Base-by-base conservation (phyloP, 148 eudicot genomes). In the Beta vulgaris region DNA sequence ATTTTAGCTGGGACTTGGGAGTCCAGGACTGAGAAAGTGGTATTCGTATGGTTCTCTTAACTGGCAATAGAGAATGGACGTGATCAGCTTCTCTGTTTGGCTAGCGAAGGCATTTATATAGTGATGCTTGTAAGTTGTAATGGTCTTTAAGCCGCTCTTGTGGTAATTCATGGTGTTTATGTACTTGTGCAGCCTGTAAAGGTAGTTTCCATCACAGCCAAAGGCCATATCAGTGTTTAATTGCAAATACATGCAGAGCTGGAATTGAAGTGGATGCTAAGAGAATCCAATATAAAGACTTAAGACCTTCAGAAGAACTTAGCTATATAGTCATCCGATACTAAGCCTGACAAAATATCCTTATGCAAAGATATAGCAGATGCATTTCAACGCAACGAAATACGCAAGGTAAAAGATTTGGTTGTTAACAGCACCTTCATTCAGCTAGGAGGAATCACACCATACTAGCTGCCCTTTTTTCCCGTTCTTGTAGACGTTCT, bases 361-460 rank as follows among this genome's bases (percentile, higher is more conserved):
- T 46, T 69, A 18, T 69, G 72, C 58, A 69, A 46, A 36, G 58
- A 21, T 29, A n/a, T 29, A 44, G 46, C 71, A 67, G 28, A 42
- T 1, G 42, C 6, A 6, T 40, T 42, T 60, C 29, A 42, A 16
- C 12, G 25, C 19, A 7, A 12, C 42, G 2, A 62, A 62, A 7
- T 21, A 51, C 9, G 21, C 35, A 35, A 16, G 67, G 67, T 34
- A 11, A 34, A 29, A 6, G 36, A 11, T 16, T 62, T 57, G 25
- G 26, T 23, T 9, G 15, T 4, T 4, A 26, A 46, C 44, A 63
- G 69, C 70, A 62, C 51, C n/a, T n/a, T n/a, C 69, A 34, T 32
- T 34, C 12, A 44, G 59, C 15, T 15, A 16, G 44, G 28, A 61
- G 69, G 46, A 9, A 23, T 23, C 32, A 35, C 28, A 16, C 4